These are phyloP conservation scores for Lolium multiflorum DNA, from an alignment of 176 grass and related monocot genomes.

Conservation along the genomic window DNA sequence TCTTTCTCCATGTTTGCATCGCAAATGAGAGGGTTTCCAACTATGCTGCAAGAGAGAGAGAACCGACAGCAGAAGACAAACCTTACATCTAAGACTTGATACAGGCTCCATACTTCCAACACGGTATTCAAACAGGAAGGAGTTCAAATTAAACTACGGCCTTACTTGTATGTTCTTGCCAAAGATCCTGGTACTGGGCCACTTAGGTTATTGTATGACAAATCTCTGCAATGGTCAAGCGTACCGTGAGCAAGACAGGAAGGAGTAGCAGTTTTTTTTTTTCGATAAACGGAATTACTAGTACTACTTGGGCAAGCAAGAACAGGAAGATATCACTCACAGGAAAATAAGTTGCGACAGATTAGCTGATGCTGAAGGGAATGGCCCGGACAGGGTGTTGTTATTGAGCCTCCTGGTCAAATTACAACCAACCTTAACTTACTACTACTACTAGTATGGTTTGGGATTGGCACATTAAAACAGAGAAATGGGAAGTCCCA, in stretches of 20 bases:
- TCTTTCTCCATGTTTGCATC: conserved; percentile 58
- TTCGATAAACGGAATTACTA: too few relatives aligned
- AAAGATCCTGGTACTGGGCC: conserved; percentile 69
- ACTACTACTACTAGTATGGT: too few relatives aligned
- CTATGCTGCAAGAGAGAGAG: conserved; percentile 67
- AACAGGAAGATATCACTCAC: conserved; percentile 53
- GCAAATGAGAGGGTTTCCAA: conserved; percentile 96
- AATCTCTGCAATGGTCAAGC: conserved; percentile 59
- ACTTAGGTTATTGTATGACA: conserved; percentile 94
- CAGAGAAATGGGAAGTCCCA: too few relatives aligned
- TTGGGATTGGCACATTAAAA: too few relatives aligned
- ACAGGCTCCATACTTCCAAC: background rate
- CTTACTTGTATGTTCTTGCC: conserved; percentile 91
- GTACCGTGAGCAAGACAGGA: background rate
- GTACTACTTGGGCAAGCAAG: background rate
- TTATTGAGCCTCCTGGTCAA: conserved; percentile 86
- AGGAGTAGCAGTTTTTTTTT: too few relatives aligned
- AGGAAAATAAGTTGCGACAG: conserved; percentile 79
- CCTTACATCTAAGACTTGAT: background rate
- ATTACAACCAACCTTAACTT: conserved; percentile 30
- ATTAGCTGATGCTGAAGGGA: conserved; percentile 67
- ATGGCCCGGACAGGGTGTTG: conserved; percentile 82
- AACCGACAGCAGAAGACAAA: conserved; percentile 17
- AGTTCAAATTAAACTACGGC: background rate
- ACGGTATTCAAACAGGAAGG: background rate